phyloP scores from a whole-genome alignment of 495 filamentous ascomycete species.

The Hapsidospora chrysogenum region DNA sequence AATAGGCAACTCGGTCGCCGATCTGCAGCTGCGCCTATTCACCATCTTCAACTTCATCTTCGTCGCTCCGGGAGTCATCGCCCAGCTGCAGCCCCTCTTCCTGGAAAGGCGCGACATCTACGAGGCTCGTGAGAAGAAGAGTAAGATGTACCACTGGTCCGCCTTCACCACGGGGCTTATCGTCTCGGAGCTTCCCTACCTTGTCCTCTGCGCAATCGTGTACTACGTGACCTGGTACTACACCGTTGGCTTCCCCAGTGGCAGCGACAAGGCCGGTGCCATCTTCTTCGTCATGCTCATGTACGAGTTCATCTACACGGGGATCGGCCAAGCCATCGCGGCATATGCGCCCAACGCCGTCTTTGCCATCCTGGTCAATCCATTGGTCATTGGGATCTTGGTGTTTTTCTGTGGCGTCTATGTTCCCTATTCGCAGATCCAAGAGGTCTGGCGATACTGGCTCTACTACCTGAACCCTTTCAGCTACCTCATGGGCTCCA shows the following conservation, averaged over 20 bases:
- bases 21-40: conserved; percentile 75
- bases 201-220: conserved; percentile 43
- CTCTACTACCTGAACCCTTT: conserved; percentile 56
- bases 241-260: conserved; percentile 51
- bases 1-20: conserved; percentile 47
- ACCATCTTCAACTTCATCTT: conserved; percentile 58
- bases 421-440: conserved; percentile 39
- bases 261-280: conserved; percentile 52
- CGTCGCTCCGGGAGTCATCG: conserved; percentile 53
- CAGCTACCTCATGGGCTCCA: conserved; percentile 59
- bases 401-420: conserved; percentile 62
- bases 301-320: conserved; percentile 53
- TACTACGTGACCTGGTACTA: conserved; percentile 76
- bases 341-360: conserved; percentile 68
- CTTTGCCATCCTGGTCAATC: conserved; percentile 34
- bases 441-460: conserved; percentile 69
- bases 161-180: conserved; percentile 67
- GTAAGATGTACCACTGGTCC: conserved; percentile 68
- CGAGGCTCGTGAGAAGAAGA: conserved; percentile 61
- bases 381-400: conserved; percentile 70
- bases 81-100: conserved; percentile 69
- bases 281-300: conserved; percentile 75
- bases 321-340: conserved; percentile 75
- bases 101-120: conserved; percentile 62
- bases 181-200: conserved; percentile 60